A percentile compares a stretch with the other conserved stretches of the same genome.
Conservation (phyloP, 2,329 filamentous ascomycete genomes). For the Nigrospora osmanthi region DNA sequence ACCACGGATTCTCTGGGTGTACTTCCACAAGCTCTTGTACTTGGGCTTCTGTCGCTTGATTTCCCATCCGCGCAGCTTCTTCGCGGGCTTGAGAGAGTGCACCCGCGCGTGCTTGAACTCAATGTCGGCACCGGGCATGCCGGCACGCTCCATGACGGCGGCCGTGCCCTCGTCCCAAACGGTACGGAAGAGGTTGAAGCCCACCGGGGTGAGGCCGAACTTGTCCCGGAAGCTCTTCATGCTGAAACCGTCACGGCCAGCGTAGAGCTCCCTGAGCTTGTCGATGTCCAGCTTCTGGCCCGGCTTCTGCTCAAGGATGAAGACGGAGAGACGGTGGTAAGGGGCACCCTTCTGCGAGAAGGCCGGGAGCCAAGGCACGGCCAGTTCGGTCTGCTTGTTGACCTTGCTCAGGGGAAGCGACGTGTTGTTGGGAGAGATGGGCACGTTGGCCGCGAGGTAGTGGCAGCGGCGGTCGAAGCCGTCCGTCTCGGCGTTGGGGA, state of each 20-base stretch:
- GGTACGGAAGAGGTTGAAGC: conserved; percentile 80
- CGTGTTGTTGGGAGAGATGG: conserved; percentile 42
- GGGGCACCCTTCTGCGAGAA: conserved; percentile 83
- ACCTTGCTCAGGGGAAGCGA: conserved; percentile 59
- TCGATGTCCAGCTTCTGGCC: conserved; percentile 50
- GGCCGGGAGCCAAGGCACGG: conserved; percentile 76
- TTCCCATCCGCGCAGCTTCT: conserved; percentile 58
- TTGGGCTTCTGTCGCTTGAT: conserved; percentile 57
- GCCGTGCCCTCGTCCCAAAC: conserved; percentile 84
- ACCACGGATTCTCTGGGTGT: conserved; percentile 47
- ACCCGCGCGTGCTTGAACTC: conserved; percentile 79
- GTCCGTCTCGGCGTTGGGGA: conserved; percentile 70
- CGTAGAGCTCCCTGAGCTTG: conserved; percentile 45
- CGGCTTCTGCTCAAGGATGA: conserved; percentile 72
- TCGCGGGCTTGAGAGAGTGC: conserved; percentile 55
- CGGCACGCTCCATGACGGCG: conserved; percentile 77
- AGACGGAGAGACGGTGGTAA: conserved; percentile 82
- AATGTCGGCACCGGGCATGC: conserved; percentile 67
- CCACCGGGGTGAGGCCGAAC: conserved; percentile 63
- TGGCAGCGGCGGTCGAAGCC: conserved; percentile 76
- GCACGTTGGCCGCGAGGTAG: conserved; percentile 67
- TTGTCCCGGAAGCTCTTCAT: conserved; percentile 68
- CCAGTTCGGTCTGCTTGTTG: conserved; percentile 54
- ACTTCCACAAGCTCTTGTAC: conserved; percentile 59
- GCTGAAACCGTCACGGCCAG: conserved; percentile 58